These are phyloP conservation scores for Cladophialophora psammophila DNA, from an alignment of 2,329 filamentous ascomycete species.

Conservation along the genomic window DNA sequence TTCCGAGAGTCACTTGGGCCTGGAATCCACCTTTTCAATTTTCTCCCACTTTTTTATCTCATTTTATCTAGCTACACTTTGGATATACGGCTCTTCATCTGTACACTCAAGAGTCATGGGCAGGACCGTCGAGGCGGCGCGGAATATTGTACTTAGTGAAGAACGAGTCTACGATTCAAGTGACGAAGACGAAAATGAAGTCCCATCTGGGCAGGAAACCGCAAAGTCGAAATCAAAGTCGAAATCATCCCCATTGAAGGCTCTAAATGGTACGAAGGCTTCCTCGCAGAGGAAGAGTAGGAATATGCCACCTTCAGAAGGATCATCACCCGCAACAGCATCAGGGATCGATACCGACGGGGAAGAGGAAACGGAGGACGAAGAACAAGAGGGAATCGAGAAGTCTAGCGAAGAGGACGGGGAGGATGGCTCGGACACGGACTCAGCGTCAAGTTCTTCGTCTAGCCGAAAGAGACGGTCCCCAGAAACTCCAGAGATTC, in stretches of 20 bases:
- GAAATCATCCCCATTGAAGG: background rate
- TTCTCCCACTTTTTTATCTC: conserved; percentile 1
- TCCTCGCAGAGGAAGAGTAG: background rate
- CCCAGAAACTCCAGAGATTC: conserved; percentile 6
- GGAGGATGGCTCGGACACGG: conserved; percentile 10
- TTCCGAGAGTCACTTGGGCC: conserved; percentile 14
- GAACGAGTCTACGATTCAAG: conserved; percentile 36
- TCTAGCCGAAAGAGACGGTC: conserved; percentile 28
- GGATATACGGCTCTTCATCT: background rate
- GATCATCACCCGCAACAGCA: background rate
- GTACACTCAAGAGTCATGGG: conserved; percentile 12
- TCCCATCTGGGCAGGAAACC: conserved; percentile 1
- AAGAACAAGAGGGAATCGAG: background rate
- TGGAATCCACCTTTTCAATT: conserved; percentile 2
- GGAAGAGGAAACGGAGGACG: conserved; percentile 1
- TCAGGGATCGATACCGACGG: background rate
- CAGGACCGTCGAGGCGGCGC: conserved; percentile 11
- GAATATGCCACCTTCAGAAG: background rate
- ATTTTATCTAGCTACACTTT: background rate
- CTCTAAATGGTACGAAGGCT: conserved; percentile 3
- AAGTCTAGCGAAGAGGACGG: conserved; percentile 1
- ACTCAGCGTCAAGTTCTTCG: conserved; percentile 22
- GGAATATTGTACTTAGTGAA: conserved; percentile 31
- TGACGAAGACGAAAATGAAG: conserved; percentile 27
- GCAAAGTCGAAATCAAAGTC: conserved; percentile 18